These are phyloP conservation scores for Pleurotus salmoneostramineus DNA, from an alignment of 768 basidiomycete genomes.

Conservation along the genomic window DNA sequence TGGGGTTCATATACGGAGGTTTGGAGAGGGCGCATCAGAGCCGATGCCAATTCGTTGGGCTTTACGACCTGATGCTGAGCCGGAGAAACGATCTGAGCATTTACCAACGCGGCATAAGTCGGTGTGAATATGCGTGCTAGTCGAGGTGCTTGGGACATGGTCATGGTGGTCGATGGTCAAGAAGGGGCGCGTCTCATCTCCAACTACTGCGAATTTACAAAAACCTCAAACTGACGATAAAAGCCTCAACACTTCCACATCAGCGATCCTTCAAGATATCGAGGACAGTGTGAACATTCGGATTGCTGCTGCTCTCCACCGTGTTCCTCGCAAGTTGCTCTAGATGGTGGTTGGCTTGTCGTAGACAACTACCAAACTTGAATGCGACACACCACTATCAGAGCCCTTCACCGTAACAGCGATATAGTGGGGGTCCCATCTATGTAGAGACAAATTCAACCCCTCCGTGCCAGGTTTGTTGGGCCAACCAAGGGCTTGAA, in stretches of 20 bases:
- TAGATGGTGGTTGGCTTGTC: background rate
- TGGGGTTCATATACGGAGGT: constrained; percentile 25
- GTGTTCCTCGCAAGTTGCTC: background rate
- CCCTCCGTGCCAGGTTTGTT: background rate
- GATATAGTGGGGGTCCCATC: background rate
- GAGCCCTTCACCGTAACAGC: background rate
- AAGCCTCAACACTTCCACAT: no score
- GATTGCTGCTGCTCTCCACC: background rate
- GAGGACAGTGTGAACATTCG: background rate
- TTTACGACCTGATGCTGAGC: constrained; percentile 22
- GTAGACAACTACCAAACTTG: accelerated
- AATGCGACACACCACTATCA: background rate
- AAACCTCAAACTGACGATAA: no score
- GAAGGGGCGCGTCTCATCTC: background rate
- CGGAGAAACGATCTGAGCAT: constrained; percentile 29
- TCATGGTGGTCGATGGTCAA: background rate
- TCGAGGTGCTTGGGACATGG: constrained; percentile 18
- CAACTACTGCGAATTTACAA: background rate
- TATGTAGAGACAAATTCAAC: background rate
- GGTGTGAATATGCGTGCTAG: constrained; percentile 26
- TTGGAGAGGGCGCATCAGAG: constrained; percentile 22
- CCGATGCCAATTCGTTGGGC: constrained; percentile 27
- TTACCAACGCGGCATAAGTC: constrained; percentile 18
- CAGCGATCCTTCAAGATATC: background rate
- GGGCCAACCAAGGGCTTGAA: background rate